Evolutionary conservation across 2,329 filamentous ascomycete species (phyloP), one percentile per base, ranked within the genome.

Genomic region (Sclerotinia sclerotiorum): DNA sequence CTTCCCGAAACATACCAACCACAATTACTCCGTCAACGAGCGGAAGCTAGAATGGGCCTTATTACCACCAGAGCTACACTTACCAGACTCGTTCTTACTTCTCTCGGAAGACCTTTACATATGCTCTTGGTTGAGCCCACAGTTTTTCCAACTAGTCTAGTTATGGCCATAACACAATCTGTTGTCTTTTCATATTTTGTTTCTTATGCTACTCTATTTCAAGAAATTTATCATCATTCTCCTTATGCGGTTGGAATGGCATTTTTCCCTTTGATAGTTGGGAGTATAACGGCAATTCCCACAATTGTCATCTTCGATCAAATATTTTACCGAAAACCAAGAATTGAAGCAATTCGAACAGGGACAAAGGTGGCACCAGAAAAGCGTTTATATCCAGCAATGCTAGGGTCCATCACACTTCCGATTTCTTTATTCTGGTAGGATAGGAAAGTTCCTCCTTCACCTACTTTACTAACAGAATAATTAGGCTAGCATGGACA

Each of bases 361-460:
- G 65, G 65, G 2, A 62, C 46, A 5, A 52, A 54, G 5, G 46
- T 67, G 13, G 80, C 81, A 0, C 86, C 87, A 0, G 87, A 90
- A 76, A 80, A 88, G 69, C 80, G 87, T 0, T 78, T 90, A 15
- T 84, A 87, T 69, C 81, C 82, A 1, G 85, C 85, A 15, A 87
- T 89, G 84, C 76, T 88, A 4, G 75, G 76, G 6, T 70, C 62
- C n/a, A 19, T 76, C 8, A 63, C 73, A 29, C 54, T 77, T 2
- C 74, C 76, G 2, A 72, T 76, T 21, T 73, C 73, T 1, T 61
- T 77, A 0, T 76, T 74, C 35, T 75, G 73, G 73, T 87, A 86
- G 69, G 10, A 17, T 7, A 21, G 1, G 2, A 17, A 7, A 17
- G 5, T 5, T 2, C 3, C 5, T 2, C 7, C 21, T 27, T 5